Percentiles rank a stretch among this genome's conserved stretches.
Conservation (phyloP, 371 early-diverging fungal genomes). For the Circinella umbellata region DNA sequence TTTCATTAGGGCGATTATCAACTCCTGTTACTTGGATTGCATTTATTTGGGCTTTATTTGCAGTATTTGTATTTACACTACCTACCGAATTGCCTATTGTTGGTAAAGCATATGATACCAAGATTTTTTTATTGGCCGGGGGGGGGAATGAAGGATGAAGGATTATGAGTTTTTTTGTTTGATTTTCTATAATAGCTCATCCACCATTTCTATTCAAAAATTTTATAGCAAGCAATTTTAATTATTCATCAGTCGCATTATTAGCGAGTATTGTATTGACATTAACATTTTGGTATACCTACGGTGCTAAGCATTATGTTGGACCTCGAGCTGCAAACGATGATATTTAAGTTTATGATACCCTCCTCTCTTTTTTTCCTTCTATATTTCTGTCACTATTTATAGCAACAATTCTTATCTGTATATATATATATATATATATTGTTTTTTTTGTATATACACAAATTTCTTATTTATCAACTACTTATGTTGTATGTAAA, state of each 20-base stretch:
- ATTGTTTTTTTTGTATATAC: no score
- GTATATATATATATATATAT: no score
- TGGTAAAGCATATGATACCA: constrained; percentile 18
- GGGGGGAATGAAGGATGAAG: no score
- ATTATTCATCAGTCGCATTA: constrained; percentile 14
- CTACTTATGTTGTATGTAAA: no score
- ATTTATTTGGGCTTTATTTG: constrained; percentile 39
- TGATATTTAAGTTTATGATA: not conserved
- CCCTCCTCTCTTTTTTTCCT: no score
- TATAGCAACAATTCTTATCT: no score
- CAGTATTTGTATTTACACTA: constrained; percentile 37
- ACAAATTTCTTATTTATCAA: no score
- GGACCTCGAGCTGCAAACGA: constrained; percentile 30
- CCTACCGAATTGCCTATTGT: constrained; percentile 46
- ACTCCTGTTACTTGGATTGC: constrained; percentile 28
- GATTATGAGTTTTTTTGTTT: no score
- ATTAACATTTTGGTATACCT: constrained; percentile 27
- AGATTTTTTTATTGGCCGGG: no score
- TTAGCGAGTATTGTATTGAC: constrained; percentile 18
- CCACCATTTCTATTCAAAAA: no score
- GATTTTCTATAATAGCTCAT: no score
- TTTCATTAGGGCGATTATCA: constrained; percentile 38
- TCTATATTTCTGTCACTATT: no score
- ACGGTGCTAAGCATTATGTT: constrained; percentile 32
- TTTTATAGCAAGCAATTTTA: constrained; percentile 5